Conservation (phyloP, 192 early-diverging fungal species). For the Rhizophagus sp. region DNA sequence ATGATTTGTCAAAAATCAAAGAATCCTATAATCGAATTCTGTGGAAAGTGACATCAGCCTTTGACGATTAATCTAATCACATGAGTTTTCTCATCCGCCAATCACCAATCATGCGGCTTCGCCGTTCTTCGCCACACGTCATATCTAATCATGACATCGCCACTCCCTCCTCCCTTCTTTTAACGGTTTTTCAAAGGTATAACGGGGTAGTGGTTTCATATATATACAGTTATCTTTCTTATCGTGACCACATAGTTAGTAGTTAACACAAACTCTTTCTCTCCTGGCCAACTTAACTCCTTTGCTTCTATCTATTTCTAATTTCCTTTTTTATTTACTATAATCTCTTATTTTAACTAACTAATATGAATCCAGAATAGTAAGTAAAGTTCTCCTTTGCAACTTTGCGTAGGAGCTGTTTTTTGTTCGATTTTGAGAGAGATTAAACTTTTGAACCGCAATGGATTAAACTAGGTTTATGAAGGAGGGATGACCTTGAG, state of each 20-base stretch:
- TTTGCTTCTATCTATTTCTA: not conserved
- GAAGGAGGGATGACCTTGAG: not conserved
- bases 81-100: not conserved
- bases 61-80: not conserved
- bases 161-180: not conserved
- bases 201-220: not conserved
- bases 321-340: not conserved
- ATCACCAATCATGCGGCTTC: not conserved
- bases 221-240: not conserved
- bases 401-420: not conserved
- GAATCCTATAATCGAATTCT: no score
- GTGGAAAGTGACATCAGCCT: not conserved
- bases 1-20: no score
- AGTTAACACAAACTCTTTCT: not conserved
- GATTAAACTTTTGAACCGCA: not conserved
- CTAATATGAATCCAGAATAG: conserved; percentile 32
- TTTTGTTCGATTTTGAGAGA: not conserved
- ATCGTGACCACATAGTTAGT: not conserved
- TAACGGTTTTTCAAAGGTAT: not conserved
- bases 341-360: not conserved
- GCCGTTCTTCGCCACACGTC: not conserved
- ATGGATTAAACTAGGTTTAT: not conserved
- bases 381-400: conserved; percentile 6
- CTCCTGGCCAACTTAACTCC: not conserved
- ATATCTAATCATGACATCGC: not conserved